A percentile compares a stretch with the other conserved stretches of the same genome.
Evolutionary conservation across 2,329 filamentous ascomycete genomes (phyloP).

Genomic region (Huntiella savannae): DNA sequence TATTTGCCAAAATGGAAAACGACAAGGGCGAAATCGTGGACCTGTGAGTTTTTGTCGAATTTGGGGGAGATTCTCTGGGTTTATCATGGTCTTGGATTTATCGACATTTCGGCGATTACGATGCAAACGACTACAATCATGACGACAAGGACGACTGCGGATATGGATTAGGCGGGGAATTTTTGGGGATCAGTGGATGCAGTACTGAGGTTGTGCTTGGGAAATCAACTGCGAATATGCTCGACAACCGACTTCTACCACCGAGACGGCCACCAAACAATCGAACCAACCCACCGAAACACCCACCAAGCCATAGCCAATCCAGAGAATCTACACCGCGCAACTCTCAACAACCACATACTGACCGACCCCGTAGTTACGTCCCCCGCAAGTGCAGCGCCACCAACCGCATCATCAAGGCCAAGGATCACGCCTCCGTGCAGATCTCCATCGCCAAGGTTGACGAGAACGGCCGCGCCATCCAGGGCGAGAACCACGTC

Average conservation of each 20-base stretch:
- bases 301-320: background rate
- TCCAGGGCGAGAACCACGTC: slow-evolving; percentile 89
- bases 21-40: slow-evolving; percentile 99
- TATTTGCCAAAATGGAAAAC: slow-evolving; percentile 80
- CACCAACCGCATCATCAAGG: slow-evolving; percentile 99
- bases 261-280: background rate
- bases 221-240: background rate
- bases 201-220: too few species aligned
- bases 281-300: background rate
- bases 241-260: background rate
- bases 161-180: too few species aligned
- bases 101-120: too few species aligned
- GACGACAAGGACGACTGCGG: too few species aligned
- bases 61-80: background rate
- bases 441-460: slow-evolving; percentile 97
- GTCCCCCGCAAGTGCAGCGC: slow-evolving; percentile 97
- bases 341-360: too few species aligned
- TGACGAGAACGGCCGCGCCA: slow-evolving; percentile 89
- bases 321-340: too few species aligned
- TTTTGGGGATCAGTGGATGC: too few species aligned
- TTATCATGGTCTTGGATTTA: background rate
- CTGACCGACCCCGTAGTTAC: slow-evolving; percentile 40
- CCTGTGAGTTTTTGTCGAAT: slow-evolving; percentile 46
- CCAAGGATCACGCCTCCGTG: slow-evolving; percentile 97
- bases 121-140: too few species aligned